These are phyloP conservation scores for Pythium chondricola DNA, from an alignment of 352 stramenopile genomes.

Conservation along the genomic window DNA sequence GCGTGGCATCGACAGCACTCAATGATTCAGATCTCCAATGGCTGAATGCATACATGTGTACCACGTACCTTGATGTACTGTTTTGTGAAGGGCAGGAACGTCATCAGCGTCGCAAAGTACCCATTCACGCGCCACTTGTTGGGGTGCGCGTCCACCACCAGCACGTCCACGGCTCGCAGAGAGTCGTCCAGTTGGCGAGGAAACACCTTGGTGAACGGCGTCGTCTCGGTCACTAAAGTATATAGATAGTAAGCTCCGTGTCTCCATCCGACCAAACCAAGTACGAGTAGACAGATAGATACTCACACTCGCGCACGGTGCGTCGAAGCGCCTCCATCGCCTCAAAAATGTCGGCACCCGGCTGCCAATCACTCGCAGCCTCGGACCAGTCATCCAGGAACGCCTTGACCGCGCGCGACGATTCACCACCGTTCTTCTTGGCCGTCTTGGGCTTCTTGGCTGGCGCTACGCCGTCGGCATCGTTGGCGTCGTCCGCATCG, in stretches of 20 bases:
- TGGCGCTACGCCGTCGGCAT: neutral
- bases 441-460: slow-evolving; percentile 25
- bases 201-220: slow-evolving; percentile 77
- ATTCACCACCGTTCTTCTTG: slow-evolving; percentile 45
- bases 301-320: slow-evolving; percentile 60
- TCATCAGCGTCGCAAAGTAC: slow-evolving; percentile 86
- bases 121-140: slow-evolving; percentile 88
- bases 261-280: neutral
- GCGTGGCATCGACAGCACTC: no score
- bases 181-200: slow-evolving; percentile 71
- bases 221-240: slow-evolving; percentile 27
- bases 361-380: slow-evolving; percentile 64
- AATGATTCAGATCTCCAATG: neutral
- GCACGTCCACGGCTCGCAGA: slow-evolving; percentile 66
- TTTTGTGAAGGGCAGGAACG: slow-evolving; percentile 85
- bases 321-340: slow-evolving; percentile 54
- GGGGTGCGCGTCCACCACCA: slow-evolving; percentile 77
- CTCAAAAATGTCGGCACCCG: slow-evolving; percentile 36
- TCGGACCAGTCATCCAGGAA: slow-evolving; percentile 66
- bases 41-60: neutral
- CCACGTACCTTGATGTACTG: slow-evolving; percentile 70
- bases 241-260: neutral
- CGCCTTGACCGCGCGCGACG: slow-evolving; percentile 39
- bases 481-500: slow-evolving; percentile 9
- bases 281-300: no score